Base-by-base conservation (phyloP, 371 early-diverging fungal genomes). In the Enterocytospora artemiae region DNA sequence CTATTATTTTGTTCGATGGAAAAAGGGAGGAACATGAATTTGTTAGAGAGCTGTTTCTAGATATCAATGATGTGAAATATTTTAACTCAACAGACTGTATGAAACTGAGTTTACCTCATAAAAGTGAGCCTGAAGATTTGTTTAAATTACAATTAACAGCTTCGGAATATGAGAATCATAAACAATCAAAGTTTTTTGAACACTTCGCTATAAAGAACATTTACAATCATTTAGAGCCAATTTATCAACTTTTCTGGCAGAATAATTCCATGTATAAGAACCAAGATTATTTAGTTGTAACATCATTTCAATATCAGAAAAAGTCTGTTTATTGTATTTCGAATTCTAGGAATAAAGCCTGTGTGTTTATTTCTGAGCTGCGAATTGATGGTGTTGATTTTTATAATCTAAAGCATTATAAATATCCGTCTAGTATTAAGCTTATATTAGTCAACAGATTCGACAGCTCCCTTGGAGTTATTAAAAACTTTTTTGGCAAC, bases 191-290 rank as follows among this genome's bases (percentile, higher is more conserved):
- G 27, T 68, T 68, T 24, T 63, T 68, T 7, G 44, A 44, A 31
- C 68, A 68, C 39, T 68, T 68, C 51, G 39, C 63, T 0, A 68
- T 68, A 7, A 61, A 24, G 37, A 58, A 57, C n/a, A 48, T 49
- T 24, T 69, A 64, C 52, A 56, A 65, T 16, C 28, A 50, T 9
- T n/a, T 48, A 27, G 31, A 49, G 1, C 63, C 54, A n/a, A 18
- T 34, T 1, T 2, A 1, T n/a, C 54, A 64, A 22, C 3, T 33
- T 12, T n/a, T 64, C 4, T 7, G 4, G 18, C 9, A 62, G 18
- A 7, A 1, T 2, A 39, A 37, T 31, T 30, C 7, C 9, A 57
- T 20, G 5, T 57, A 7, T n/a, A 33, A 37, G 20, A 33, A 18
- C 16, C 14, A 5, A 3, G 7, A 1, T 25, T 63, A 20, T 37